Evolutionary conservation across 495 filamentous ascomycete species (phyloP), one percentile per base, ranked within the genome.

Genomic region (Daldinia bambusicola): DNA sequence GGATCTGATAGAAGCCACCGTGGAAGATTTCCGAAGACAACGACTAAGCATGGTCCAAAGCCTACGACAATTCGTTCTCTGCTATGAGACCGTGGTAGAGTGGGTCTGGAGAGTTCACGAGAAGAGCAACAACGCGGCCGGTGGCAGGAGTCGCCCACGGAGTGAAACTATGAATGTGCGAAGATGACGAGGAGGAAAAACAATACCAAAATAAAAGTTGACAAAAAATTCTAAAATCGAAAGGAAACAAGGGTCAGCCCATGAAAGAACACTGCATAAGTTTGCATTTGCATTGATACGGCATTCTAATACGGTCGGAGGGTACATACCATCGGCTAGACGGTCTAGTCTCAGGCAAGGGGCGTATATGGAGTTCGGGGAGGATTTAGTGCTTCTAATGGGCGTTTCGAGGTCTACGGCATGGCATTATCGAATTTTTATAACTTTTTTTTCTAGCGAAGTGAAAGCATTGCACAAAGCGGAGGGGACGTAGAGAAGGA

Each of bases 21-120:
- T 99, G 4, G 89, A 93, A 69, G 93, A 98, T 75, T 96, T 99
- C 75, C 85, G 95, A 36, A 84, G 83, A 7, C 96, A 99, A 80
- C 83, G 95, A 63, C 80, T 97, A 6, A 97, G 93, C 80, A 98
- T 98, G 95, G 95, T 99, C 60, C 95, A 99, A 80, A 97, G 91
- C 71, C 82, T 99, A 67, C 87, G 93, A 67, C 95, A 99, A 79
- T 99, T 90, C 80, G 95, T 97, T 61, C 86, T 99, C 41, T 99
- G 95, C 76, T 99, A 99, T 77, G 95, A 99, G 80, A 96, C 91
- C 31, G 86, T 98, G 7, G 81, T 97, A 45, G 95, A 98, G 79
- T 99, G 95, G 95, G 80, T 94, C 16, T 74, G 68, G 66, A 76
- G 83, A 61, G 40, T 82, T 12, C 77, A 85, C 48, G 77, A 83